Evolutionary conservation across 176 grass and related monocot genomes (phyloP).

Genomic region (bread wheat (Triticum aestivum)): IWGSC_CS_RefSeq_v2.1 NC_057802.1:482312766-482313265

Average conservation of each 20-base stretch:
- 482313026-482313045: neutral
- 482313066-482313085: too few species aligned
- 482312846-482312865: conserved; percentile 18
- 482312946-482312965: neutral
- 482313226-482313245: too few species aligned
- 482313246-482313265: neutral
- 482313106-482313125: too few species aligned
- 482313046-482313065: too few species aligned
- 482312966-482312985: neutral
- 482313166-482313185: too few species aligned
- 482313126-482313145: too few species aligned
- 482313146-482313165: neutral
- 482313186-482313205: neutral
- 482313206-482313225: neutral
- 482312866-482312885: conserved; percentile 11
- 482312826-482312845: neutral
- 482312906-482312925: neutral
- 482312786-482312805: too few species aligned
- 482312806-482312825: neutral
- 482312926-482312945: neutral
- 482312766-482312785: too few species aligned
- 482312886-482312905: neutral
- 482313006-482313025: neutral
- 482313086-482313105: too few species aligned
- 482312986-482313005: neutral